A percentile compares a stretch with the other conserved stretches of the same genome.
Conservation (phyloP, 2,329 filamentous ascomycete species). For the Cercospora sesami region DNA sequence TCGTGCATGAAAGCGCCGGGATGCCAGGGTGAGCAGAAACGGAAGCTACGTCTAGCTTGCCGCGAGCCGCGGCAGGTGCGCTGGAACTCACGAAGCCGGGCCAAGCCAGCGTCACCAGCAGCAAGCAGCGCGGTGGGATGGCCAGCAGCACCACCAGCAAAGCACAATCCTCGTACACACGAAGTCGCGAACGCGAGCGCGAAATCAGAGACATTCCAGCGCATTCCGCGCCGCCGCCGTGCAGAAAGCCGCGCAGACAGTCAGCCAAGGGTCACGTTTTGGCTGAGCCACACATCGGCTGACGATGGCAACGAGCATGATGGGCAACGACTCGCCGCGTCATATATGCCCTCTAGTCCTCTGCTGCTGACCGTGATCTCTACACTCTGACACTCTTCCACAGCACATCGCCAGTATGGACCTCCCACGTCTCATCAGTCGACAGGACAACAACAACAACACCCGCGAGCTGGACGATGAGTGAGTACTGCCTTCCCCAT, state of each 20-base stretch:
- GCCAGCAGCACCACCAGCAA: background rate
- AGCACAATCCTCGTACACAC: background rate
- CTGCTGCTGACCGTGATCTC: background rate
- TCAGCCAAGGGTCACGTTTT: background rate
- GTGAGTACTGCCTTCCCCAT: constrained; percentile 9
- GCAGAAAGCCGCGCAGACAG: background rate
- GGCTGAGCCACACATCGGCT: constrained; percentile 3
- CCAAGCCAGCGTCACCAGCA: background rate
- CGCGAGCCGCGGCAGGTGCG: background rate
- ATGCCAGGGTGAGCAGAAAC: constrained; percentile 6
- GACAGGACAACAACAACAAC: constrained; percentile 11
- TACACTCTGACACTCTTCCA: background rate
- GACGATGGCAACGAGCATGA: background rate
- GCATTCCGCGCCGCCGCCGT: background rate
- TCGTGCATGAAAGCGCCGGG: constrained; percentile 8
- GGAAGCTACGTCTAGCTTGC: background rate
- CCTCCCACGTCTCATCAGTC: background rate
- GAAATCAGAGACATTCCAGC: background rate
- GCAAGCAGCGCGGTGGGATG: background rate
- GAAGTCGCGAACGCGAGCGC: background rate
- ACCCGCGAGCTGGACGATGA: background rate
- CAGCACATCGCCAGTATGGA: background rate
- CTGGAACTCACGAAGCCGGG: background rate
- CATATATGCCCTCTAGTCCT: background rate
- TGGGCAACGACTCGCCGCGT: background rate